Base-by-base conservation (phyloP, 805 yeast species). In the Barnettozyma siamensis region DNA sequence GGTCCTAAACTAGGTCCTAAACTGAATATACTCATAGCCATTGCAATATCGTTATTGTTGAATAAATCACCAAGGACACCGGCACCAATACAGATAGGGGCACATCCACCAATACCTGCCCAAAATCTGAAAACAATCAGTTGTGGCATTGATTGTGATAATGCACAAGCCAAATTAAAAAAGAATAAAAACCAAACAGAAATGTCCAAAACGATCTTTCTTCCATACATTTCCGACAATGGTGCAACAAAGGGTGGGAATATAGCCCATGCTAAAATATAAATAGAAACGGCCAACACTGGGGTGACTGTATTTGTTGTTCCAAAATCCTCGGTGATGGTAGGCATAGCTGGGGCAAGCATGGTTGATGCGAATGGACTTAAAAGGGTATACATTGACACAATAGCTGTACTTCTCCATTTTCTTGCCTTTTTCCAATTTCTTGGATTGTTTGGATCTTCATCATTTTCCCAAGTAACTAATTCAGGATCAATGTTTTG, bases 71-170 rank as follows among this genome's bases (percentile, higher is more conserved):
- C 78, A 32, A 82, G 60, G 7, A 77, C 73, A 17, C 87, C 88
- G 1, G 85, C 84, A 19, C 85, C 86, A 8, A 80, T 80, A 35
- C 80, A 76, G 29, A 81, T 62, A 2, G 88, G 82, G 0, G 84
- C 80, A 40, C 81, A 73, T 7, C 83, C 85, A 38, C 79, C 76
- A n/a, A 73, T 57, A 3, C 88, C 88, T 2, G 83, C 82, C 2
- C 81, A 54, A 38, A 80, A 74, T 35, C 88, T 65, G 45, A 73
- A 76, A 12, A 78, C 70, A 49, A 77, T 64, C 65, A 82, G 63
- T 42, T 78, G 80, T 1, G 78, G 66, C 0, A 76, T 67, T 37
- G 65, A 77, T 33, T 73, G 66, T 9, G 78, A 64, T 16, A 76
- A 64, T 1, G 77, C 84, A 57, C 86, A 80, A 4, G 76, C 84